A percentile compares a stretch with the other conserved stretches of the same genome.
These are phyloP conservation scores for Aegilops longissima DNA, from an alignment of 176 grass and related monocot species.

Conservation along the genomic window DNA sequence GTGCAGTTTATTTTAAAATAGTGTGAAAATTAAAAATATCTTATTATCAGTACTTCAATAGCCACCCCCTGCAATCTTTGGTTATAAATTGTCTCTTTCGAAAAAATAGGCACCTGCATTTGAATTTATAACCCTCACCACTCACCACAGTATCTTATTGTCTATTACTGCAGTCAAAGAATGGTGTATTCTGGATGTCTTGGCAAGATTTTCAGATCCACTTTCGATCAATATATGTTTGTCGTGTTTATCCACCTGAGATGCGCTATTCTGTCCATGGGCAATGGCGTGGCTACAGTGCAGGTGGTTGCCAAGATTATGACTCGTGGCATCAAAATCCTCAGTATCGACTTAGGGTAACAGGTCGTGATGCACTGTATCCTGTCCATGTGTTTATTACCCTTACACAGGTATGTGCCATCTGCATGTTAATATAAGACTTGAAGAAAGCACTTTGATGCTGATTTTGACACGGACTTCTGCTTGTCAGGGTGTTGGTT, in stretches of 20 bases:
- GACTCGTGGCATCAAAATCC: conserved; percentile 99
- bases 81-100: not conserved
- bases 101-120: not conserved
- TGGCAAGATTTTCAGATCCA: conserved; percentile 99
- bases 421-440: conserved; percentile 11
- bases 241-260: conserved; percentile 92
- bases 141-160: not conserved
- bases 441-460: conserved; percentile 7
- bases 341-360: conserved; percentile 87
- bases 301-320: conserved; percentile 97
- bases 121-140: conserved; percentile 13
- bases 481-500: conserved; percentile 88
- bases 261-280: conserved; percentile 97
- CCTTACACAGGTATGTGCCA: conserved; percentile 82
- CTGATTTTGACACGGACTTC: conserved; percentile 27
- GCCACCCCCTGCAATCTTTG: not conserved
- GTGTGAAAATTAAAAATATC: not conserved
- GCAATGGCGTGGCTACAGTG: conserved; percentile 92
- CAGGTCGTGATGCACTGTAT: conserved; percentile 70
- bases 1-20: conserved; percentile 2
- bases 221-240: conserved; percentile 97
- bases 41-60: too few species aligned
- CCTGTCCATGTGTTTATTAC: conserved; percentile 98
- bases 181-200: conserved; percentile 99
- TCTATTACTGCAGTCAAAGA: conserved; percentile 68